Evolutionary conservation across 441 rosid genomes (phyloP), one percentile per base, ranked within the genome.

Genomic region (Macaranga tanarius): DNA sequence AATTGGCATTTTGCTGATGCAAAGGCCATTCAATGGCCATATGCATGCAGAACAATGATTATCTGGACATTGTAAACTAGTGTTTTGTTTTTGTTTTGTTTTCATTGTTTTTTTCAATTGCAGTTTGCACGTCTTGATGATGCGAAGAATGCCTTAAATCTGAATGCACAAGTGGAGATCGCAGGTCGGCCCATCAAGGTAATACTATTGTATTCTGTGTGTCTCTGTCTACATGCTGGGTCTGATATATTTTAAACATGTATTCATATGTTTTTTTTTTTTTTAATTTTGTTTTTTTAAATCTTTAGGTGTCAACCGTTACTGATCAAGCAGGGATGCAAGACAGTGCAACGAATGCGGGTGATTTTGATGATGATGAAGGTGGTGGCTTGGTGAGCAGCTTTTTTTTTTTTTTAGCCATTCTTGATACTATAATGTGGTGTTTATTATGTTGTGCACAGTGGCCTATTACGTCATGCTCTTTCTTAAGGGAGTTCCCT

Each of bases 71-170:
- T 45, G 15, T 67, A 2, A 28, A 12, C 1, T 76, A 70, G 69
- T 69, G 31, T n/a, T n/a, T n/a, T n/a, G n/a, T n/a, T n/a, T n/a
- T n/a, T n/a, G n/a, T n/a, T n/a, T n/a, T n/a, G n/a, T n/a, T n/a
- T n/a, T n/a, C n/a, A n/a, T n/a, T n/a, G 9, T 48, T 2, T 73
- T 40, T 22, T 69, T 69, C 42, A 54, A 7, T 74, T 81, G 54
- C 82, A 96, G 99, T 96, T 93, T 77, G 91, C 91, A 20, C 97
- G 96, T 54, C 93, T 96, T 77, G 99, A 93, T 80, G 98, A 96
- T 90, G 95, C 98, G 67, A 88, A 86, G 75, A 90, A 89, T 84
- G 98, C 97, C 11, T 76, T 91, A 72, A 93, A 86, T 84, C 82
- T 96, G 78, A 92, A 96, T 85, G 99, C 97, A 71, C 92, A 88